phyloP scores from a whole-genome alignment of 176 grass and related monocot genomes.

The Metroxylon sagu region DNA sequence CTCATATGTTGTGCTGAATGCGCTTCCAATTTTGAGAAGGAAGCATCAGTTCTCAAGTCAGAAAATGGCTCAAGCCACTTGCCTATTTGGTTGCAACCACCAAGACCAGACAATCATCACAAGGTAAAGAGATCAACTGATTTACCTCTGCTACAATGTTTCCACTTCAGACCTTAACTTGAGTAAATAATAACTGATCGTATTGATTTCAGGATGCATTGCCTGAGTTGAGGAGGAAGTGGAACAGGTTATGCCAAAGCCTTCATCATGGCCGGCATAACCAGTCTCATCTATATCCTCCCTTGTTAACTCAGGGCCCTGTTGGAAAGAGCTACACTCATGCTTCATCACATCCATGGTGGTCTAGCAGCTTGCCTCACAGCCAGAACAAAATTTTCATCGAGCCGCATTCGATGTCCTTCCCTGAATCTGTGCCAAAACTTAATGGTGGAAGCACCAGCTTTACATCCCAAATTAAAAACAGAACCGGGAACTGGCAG shows the following conservation, averaged over 20 bases:
- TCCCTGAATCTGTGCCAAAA: not conserved
- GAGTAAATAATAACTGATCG: not conserved
- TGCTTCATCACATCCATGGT: constrained; percentile 28
- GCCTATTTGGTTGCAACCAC: constrained; percentile 42
- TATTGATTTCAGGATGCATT: constrained; percentile 33
- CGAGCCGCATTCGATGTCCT: constrained; percentile 12
- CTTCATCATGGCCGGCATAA: constrained; percentile 39
- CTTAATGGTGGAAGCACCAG: not conserved
- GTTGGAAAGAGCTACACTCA: constrained; percentile 1
- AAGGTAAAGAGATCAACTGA: constrained; percentile 30
- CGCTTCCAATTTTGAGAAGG: constrained; percentile 62
- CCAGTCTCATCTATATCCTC: constrained; percentile 19
- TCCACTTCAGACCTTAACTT: no score
- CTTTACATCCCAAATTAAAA: not conserved
- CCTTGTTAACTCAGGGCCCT: constrained; percentile 7
- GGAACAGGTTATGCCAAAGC: constrained; percentile 65
- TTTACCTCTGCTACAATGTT: no score
- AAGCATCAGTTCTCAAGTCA: constrained; percentile 43
- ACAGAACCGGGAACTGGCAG: not conserved
- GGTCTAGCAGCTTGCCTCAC: constrained; percentile 19
- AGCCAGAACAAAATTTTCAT: constrained; percentile 28
- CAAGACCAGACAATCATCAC: constrained; percentile 20
- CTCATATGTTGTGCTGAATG: constrained; percentile 66
- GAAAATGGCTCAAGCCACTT: constrained; percentile 23
- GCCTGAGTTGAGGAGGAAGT: constrained; percentile 73